phyloP scores from a whole-genome alignment of 2,329 filamentous ascomycete genomes.

The Penicillium palitans region DNA sequence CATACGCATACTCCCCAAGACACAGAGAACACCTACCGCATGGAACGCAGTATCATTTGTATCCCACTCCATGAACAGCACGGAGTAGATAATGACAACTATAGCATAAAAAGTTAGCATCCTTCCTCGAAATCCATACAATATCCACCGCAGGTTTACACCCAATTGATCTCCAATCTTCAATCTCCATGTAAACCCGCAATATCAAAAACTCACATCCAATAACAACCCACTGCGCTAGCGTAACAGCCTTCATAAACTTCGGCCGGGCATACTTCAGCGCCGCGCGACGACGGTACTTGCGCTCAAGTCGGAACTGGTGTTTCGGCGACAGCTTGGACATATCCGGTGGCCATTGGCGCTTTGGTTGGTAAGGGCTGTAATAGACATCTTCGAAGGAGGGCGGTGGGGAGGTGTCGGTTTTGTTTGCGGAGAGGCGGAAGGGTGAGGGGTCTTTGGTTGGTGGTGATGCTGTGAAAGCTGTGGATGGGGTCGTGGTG shows the following conservation, averaged over 20 bases:
- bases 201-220: slow-evolving; percentile 45
- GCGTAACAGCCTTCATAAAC: slow-evolving; percentile 59
- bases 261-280: slow-evolving; percentile 61
- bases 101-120: slow-evolving; percentile 14
- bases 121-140: not conserved
- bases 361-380: slow-evolving; percentile 62
- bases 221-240: slow-evolving; percentile 58
- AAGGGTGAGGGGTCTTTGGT: slow-evolving; percentile 21
- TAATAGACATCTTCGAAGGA: slow-evolving; percentile 40
- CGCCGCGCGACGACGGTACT: slow-evolving; percentile 62
- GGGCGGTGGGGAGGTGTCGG: slow-evolving; percentile 5
- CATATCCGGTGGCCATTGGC: slow-evolving; percentile 66
- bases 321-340: slow-evolving; percentile 62
- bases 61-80: slow-evolving; percentile 49
- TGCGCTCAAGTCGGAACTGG: slow-evolving; percentile 67
- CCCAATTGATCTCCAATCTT: not conserved
- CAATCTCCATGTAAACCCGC: not conserved
- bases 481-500: slow-evolving; percentile 13
- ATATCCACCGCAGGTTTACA: not conserved
- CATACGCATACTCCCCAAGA: not conserved
- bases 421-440: slow-evolving; percentile 26
- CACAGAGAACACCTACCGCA: slow-evolving; percentile 33
- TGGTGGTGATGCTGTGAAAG: slow-evolving; percentile 18
- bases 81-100: slow-evolving; percentile 46
- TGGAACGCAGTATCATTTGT: slow-evolving; percentile 43